Conservation (phyloP, 768 basidiomycete genomes). For the Phlebiopsis flavidoalba region DNA sequence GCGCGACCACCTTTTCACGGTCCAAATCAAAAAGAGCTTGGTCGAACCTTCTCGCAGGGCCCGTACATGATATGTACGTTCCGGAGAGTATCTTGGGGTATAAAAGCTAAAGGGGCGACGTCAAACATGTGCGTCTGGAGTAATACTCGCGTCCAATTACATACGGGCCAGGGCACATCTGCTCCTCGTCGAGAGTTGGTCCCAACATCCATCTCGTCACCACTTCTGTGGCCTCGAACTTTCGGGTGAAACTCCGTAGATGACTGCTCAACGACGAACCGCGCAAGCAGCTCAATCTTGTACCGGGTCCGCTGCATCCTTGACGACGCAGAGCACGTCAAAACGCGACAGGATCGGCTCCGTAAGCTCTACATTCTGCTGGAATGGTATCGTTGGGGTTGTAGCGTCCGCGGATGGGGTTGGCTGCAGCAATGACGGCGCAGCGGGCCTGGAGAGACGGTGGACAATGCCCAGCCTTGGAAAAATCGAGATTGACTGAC, state of each 20-base stretch:
- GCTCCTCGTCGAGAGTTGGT: slow-evolving; percentile 84
- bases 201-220: slow-evolving; percentile 95
- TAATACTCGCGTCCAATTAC: slow-evolving; percentile 41
- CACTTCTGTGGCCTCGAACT: slow-evolving; percentile 75
- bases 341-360: slow-evolving; percentile 98
- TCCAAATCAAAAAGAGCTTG: slow-evolving; percentile 91
- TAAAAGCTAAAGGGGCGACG: slow-evolving; percentile 60
- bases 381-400: slow-evolving; percentile 98
- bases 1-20: slow-evolving; percentile 89
- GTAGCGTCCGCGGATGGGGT: slow-evolving; percentile 93
- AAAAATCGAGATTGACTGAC: slow-evolving; percentile 98
- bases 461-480: slow-evolving; percentile 98
- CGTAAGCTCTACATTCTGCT: slow-evolving; percentile 97
- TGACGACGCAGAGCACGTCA: slow-evolving; percentile 96
- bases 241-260: slow-evolving; percentile 88
- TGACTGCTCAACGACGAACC: slow-evolving; percentile 99
- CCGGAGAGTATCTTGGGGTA: slow-evolving; percentile 91
- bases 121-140: slow-evolving; percentile 1
- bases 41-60: slow-evolving; percentile 88
- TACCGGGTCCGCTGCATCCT: slow-evolving; percentile 95
- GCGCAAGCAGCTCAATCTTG: slow-evolving; percentile 93
- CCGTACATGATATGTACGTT: slow-evolving; percentile 99
- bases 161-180: no score
- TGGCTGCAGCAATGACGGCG: slow-evolving; percentile 96
- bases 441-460: slow-evolving; percentile 97